Base-by-base conservation (phyloP, 140 eudicot species). In the Erigeron philadelphicus region DNA sequence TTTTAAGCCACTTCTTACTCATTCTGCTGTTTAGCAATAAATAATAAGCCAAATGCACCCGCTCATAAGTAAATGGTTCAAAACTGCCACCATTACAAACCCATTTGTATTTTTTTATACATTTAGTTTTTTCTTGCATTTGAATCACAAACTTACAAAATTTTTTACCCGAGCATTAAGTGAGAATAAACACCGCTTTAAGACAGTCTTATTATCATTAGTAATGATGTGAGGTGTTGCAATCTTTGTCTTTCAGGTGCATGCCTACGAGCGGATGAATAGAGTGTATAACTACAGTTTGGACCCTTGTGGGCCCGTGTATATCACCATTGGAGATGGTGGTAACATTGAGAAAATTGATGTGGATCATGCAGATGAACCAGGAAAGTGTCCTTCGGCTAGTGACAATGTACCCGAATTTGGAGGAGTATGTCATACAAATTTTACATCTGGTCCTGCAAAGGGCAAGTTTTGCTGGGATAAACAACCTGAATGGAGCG, bases 401-500 rank as follows among this genome's bases (percentile, higher is more conserved):
- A 46, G 83, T 40, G 90, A 90, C 70, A 87, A 87, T 45, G 35
- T 73, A 58, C 97, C 97, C 0, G 95, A 90, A 74, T 77, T 85
- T 74, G 97, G 97, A 72, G 83, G 85, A n/a, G 84, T 85, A 10
- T 90, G 96, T 72, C 95, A 79, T 70, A 57, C 55, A 68, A 90
- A 85, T 52, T 88, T 90, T 77, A 41, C 96, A 6, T 82, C 75
- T 19, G 97, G 97, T n/a, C 95, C 96, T 5, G 97, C 95, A 44
- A 80, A 85, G 76, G 97, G 95, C 10, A 82, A 84, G 64, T 90
- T 88, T 77, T 90, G 97, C 72, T 90, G 96, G 97, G 83, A 84
- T 45, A 78, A 76, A 64, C 97, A 88, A 67, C 97, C 97, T 2
- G 97, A 88, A 52, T 90, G 90, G 94, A 90, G 97, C 49, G 97